phyloP scores from a whole-genome alignment of 495 filamentous ascomycete genomes.

The Penicillium macrosclerotiorum region DNA sequence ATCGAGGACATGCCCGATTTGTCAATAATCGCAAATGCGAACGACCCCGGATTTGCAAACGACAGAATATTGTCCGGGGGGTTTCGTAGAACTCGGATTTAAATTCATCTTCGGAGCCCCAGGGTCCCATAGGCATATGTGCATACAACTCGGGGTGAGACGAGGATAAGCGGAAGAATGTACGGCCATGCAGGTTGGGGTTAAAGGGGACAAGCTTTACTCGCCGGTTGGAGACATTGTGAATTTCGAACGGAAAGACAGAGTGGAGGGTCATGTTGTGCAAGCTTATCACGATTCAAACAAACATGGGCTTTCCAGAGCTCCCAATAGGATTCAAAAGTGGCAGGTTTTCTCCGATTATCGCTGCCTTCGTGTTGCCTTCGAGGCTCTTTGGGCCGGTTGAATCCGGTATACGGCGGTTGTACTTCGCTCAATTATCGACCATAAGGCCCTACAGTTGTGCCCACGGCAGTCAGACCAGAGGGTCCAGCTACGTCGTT shows the following conservation, averaged over 20 bases:
- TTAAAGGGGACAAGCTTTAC: constrained; percentile 19
- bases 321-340: no score
- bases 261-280: constrained; percentile 9
- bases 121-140: constrained; percentile 14
- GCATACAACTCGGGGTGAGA: constrained; percentile 17
- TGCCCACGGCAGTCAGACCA: no score
- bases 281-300: no score
- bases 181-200: constrained; percentile 11
- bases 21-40: constrained; percentile 25
- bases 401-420: no score
- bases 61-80: constrained; percentile 10
- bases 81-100: constrained; percentile 10
- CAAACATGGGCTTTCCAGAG: no score
- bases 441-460: no score
- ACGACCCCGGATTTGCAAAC: constrained; percentile 19
- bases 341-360: no score
- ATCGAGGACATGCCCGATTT: constrained; percentile 15
- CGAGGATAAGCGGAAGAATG: constrained; percentile 16
- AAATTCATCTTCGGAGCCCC: constrained; percentile 3
- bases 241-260: constrained; percentile 11
- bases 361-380: no score
- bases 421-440: no score
- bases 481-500: no score
- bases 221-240: constrained; percentile 11
- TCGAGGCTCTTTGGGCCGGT: no score